Conservation (phyloP, 176 grass and related monocot species). For the Musa troglodytarum region DNA sequence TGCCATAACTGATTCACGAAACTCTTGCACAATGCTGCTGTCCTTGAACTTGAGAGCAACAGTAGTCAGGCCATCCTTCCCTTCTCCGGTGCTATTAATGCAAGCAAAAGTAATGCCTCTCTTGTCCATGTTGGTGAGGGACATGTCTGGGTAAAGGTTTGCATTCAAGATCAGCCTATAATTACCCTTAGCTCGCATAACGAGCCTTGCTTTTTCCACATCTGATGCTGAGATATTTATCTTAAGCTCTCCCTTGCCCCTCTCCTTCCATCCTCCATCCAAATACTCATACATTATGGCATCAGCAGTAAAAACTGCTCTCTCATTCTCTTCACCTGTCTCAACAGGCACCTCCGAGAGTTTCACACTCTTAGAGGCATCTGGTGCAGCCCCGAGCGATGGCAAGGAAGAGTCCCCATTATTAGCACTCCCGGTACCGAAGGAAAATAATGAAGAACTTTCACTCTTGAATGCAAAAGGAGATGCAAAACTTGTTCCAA, state of each 20-base stretch:
- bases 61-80: conserved; percentile 39
- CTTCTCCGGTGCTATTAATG: conserved; percentile 61
- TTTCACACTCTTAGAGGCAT: conserved; percentile 33
- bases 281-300: conserved; percentile 83
- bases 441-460: conserved; percentile 43
- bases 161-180: conserved; percentile 77
- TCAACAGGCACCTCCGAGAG: conserved; percentile 69
- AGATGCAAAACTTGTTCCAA: conserved; percentile 24
- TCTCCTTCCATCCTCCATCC: conserved; percentile 89
- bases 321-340: conserved; percentile 96
- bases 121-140: conserved; percentile 93
- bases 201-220: conserved; percentile 54
- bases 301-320: conserved; percentile 58
- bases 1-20: conserved; percentile 32
- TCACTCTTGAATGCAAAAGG: conserved; percentile 41
- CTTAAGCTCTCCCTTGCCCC: conserved; percentile 91
- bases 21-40: conserved; percentile 54
- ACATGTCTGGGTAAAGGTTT: conserved; percentile 77
- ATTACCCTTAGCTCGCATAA: conserved; percentile 92
- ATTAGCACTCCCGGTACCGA: conserved; percentile 32
- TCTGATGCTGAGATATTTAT: conserved; percentile 54
- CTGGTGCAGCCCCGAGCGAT: conserved; percentile 23
- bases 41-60: conserved; percentile 96
- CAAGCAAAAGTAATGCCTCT: conserved; percentile 86
- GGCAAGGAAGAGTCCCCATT: conserved; percentile 31